These are phyloP conservation scores for Eimeria tenella DNA, from an alignment of 169 alveolate genomes.

Conservation along the genomic window DNA sequence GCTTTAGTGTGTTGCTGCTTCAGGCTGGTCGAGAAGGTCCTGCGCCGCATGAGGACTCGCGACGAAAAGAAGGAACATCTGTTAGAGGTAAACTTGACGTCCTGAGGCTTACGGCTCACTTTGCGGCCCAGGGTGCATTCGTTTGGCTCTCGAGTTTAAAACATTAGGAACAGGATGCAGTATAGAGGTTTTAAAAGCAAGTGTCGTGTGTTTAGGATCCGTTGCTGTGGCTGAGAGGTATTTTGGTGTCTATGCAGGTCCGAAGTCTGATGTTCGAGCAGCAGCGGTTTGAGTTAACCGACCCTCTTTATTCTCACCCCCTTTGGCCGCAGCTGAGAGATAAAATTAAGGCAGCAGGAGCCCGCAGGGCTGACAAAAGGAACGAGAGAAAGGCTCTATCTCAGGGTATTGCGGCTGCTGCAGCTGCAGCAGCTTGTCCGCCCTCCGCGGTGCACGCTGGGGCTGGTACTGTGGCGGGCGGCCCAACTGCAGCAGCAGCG, in stretches of 20 bases:
- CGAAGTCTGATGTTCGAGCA: constrained; percentile 43
- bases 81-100: constrained; percentile 13
- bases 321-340: constrained; percentile 36
- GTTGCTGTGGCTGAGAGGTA: not conserved
- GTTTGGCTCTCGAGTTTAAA: not conserved
- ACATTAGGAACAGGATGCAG: not conserved
- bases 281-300: constrained; percentile 51
- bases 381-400: not conserved
- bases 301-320: constrained; percentile 51
- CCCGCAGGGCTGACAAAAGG: not conserved
- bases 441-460: not conserved
- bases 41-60: constrained; percentile 69
- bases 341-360: not conserved
- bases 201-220: not conserved
- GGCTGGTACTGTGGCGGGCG: not conserved
- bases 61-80: constrained; percentile 72
- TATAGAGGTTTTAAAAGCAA: too few relatives aligned
- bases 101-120: not conserved
- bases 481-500: not conserved
- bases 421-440: not conserved
- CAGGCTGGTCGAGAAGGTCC: constrained; percentile 31
- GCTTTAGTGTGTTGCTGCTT: not conserved
- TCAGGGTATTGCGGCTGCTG: not conserved
- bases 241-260: not conserved
- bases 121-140: not conserved